Percentiles rank a stretch among this genome's conserved stretches.
Conservation (phyloP, 1,284 basidiomycete genomes). For the Puccinia brachypodii region DNA sequence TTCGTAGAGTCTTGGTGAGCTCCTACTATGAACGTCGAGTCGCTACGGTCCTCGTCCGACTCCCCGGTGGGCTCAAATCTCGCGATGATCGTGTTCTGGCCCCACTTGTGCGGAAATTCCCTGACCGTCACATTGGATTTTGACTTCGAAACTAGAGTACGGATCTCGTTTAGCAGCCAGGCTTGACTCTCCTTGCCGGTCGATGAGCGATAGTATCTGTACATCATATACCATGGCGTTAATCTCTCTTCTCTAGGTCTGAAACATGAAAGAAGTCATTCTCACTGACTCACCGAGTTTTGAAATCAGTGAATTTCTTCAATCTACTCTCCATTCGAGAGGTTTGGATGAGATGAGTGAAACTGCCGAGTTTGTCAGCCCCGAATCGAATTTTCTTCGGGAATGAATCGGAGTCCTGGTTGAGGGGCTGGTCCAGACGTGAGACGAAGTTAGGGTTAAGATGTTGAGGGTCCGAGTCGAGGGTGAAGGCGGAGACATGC, state of each 20-base stretch:
- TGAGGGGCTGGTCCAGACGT: background rate
- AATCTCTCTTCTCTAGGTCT: too few species aligned
- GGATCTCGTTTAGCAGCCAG: conserved; percentile 76
- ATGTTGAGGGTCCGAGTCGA: background rate
- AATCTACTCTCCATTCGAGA: conserved; percentile 23
- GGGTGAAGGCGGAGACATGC: background rate
- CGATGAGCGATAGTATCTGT: conserved; percentile 63
- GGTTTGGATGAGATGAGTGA: background rate
- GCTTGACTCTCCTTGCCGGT: conserved; percentile 72
- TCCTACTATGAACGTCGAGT: conserved; percentile 57
- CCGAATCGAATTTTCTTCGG: conserved; percentile 49
- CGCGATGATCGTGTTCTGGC: conserved; percentile 82
- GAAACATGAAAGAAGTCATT: too few species aligned
- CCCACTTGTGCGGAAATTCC: conserved; percentile 87
- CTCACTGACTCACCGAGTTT: conserved; percentile 35
- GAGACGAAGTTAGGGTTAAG: conserved; percentile 18
- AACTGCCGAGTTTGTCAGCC: conserved; percentile 16
- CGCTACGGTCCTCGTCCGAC: conserved; percentile 41
- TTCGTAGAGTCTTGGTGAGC: conserved; percentile 59
- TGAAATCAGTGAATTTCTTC: conserved; percentile 28
- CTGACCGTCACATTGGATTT: conserved; percentile 66
- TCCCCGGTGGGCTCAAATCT: conserved; percentile 59
- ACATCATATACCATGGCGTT: too few species aligned
- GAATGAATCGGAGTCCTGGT: background rate
- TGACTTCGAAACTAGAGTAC: conserved; percentile 62